Conservation (phyloP, 2,329 filamentous ascomycete genomes). For the Exutisphaerella laricina region DNA sequence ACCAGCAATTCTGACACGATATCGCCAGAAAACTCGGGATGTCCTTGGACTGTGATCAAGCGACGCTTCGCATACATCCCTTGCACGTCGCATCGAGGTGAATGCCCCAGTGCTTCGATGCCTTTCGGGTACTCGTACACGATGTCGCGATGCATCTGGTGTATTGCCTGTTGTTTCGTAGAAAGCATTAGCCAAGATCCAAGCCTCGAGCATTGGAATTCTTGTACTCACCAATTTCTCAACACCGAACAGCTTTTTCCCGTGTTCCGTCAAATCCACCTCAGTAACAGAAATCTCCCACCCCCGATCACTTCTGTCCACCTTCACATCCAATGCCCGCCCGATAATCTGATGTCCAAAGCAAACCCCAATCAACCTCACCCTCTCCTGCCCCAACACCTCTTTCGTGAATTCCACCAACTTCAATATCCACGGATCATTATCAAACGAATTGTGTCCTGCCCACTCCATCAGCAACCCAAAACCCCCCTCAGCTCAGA, state of each 20-base stretch:
- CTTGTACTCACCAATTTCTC: conserved; percentile 56
- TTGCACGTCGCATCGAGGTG: conserved; percentile 66
- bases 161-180: conserved; percentile 66
- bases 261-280: conserved; percentile 61
- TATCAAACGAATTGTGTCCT: conserved; percentile 68
- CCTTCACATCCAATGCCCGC: conserved; percentile 62
- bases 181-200: not conserved
- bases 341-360: conserved; percentile 85
- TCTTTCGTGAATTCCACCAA: conserved; percentile 63
- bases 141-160: conserved; percentile 83
- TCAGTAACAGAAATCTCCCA: conserved; percentile 79
- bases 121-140: conserved; percentile 59
- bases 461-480: conserved; percentile 1
- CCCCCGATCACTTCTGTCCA: conserved; percentile 60
- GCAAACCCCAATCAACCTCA: conserved; percentile 73
- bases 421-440: conserved; percentile 68
- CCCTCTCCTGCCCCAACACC: conserved; percentile 52
- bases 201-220: too few relatives aligned
- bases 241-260: conserved; percentile 64
- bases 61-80: conserved; percentile 65
- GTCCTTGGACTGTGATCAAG: conserved; percentile 74
- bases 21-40: conserved; percentile 72
- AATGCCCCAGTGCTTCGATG: conserved; percentile 59
- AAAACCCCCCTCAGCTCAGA: conserved; percentile 21
- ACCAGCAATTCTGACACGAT: conserved; percentile 66